Conservation (phyloP, 2,329 filamentous ascomycete genomes). For the Neurospora crassa region DNA sequence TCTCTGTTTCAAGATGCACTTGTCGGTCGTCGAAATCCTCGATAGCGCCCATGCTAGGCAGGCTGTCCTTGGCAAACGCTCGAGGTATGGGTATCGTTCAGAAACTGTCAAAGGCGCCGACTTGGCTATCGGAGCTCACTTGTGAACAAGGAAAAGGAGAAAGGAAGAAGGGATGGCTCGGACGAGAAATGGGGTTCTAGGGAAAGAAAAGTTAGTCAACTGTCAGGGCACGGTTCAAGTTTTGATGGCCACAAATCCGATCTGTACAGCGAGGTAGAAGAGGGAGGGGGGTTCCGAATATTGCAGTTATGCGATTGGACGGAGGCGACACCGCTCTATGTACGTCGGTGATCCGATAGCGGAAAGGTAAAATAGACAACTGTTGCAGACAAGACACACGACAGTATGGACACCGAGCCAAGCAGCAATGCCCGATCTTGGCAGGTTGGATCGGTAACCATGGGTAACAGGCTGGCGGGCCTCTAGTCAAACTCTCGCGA, state of each 20-base stretch:
- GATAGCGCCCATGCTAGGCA: constrained; percentile 60
- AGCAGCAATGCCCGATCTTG: neutral
- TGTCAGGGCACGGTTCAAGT: neutral
- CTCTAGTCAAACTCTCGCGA: neutral
- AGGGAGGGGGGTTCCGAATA: neutral
- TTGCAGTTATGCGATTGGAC: neutral
- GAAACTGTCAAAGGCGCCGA: neutral
- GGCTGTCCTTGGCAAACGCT: constrained; percentile 24
- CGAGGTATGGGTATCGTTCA: constrained; percentile 4
- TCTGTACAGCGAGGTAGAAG: neutral
- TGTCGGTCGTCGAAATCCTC: constrained; percentile 62
- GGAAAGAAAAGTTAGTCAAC: neutral
- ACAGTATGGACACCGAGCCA: neutral
- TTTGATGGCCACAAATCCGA: neutral
- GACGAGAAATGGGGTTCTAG: neutral
- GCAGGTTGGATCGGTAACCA: neutral
- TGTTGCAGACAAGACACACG: neutral
- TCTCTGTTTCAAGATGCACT: constrained; percentile 49
- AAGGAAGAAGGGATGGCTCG: neutral
- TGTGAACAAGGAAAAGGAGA: neutral
- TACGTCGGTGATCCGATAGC: neutral
- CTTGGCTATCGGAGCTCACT: constrained; percentile 2
- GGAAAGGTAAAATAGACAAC: neutral
- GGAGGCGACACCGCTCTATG: neutral
- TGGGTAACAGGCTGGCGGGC: neutral